Evolutionary conservation across 306 rosid genomes (phyloP), one percentile per base, ranked within the genome.

Genomic region (Castanea sativa): DNA sequence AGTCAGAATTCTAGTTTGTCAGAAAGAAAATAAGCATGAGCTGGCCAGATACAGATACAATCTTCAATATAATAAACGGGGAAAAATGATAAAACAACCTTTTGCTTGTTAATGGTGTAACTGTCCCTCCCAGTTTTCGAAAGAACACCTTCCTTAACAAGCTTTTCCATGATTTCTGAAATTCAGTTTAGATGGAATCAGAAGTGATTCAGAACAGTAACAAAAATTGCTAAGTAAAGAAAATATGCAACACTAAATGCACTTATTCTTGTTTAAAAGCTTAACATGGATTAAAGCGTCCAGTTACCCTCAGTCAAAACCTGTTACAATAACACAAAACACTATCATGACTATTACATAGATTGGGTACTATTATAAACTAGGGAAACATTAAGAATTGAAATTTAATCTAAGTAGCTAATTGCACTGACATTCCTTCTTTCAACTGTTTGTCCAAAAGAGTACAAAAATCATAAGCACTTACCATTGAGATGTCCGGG

Each of bases 401-500:
- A 32, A 38, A 15, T 23, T 67, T 71, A 6, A 64, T 69, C 55
- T 16, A 55, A 76, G 74, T 18, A 49, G 72, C 33, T 30, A 51
- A 9, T 15, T 63, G 58, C 49, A 43, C 27, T 27, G 61, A 73
- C 41, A 35, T 15, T 69, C 20, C 41, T 33, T 55, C n/a, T 4
- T 25, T 8, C 43, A 12, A 61, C 43, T 20, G 9, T 16, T 10
- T 29, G 38, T 32, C 52, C 57, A 29, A 27, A 23, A 73, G 4
- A 57, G 74, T 76, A 51, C 43, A 33, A 71, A 68, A n/a, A 82
- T 41, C 20, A 38, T 73, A 77, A 80, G 55, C 78, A 60, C 76
- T 71, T 89, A 88, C 99, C 92, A 89, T 82, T 79, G 98, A 92
- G 87, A 95, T 89, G 84, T 95, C 97, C 5, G 98, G 96, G 79